Evolutionary conservation across 345 rosid genomes (phyloP).

Genomic region (Reutealis trisperma): DNA sequence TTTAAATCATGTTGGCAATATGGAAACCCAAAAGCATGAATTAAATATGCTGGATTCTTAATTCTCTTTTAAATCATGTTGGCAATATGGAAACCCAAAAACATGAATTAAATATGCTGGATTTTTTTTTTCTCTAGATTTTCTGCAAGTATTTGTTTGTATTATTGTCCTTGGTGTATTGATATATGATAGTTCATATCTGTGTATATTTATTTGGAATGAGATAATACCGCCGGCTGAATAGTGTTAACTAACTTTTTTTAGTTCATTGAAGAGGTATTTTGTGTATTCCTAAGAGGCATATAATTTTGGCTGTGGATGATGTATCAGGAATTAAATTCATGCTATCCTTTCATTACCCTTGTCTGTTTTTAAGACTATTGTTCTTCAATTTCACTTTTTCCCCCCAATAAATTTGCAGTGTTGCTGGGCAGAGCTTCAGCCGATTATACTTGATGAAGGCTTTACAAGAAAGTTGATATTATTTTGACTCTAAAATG

Average conservation of each 20-base stretch:
- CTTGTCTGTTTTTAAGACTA: background rate
- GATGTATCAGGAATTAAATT: background rate
- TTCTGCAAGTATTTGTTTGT: too few species aligned
- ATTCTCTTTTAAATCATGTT: background rate
- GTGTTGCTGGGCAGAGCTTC: conserved; percentile 97
- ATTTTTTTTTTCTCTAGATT: too few species aligned
- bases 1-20: background rate
- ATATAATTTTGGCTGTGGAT: background rate
- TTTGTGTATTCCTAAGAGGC: background rate
- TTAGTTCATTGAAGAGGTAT: background rate
- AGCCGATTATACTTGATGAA: conserved; percentile 76
- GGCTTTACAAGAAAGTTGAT: conserved; percentile 77
- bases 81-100: too few species aligned
- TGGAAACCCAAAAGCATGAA: too few species aligned
- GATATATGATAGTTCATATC: background rate
- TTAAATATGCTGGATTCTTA: too few species aligned
- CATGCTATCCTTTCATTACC: background rate
- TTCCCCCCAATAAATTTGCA: conserved; percentile 29
- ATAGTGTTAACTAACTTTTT: too few species aligned
- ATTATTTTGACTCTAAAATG: background rate
- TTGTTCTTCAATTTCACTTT: background rate
- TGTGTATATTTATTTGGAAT: background rate
- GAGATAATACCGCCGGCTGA: background rate
- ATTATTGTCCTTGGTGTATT: background rate
- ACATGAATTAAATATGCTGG: too few species aligned